These are phyloP conservation scores for Aureobasidium lini DNA, from an alignment of 2,329 filamentous ascomycete genomes.

Conservation along the genomic window DNA sequence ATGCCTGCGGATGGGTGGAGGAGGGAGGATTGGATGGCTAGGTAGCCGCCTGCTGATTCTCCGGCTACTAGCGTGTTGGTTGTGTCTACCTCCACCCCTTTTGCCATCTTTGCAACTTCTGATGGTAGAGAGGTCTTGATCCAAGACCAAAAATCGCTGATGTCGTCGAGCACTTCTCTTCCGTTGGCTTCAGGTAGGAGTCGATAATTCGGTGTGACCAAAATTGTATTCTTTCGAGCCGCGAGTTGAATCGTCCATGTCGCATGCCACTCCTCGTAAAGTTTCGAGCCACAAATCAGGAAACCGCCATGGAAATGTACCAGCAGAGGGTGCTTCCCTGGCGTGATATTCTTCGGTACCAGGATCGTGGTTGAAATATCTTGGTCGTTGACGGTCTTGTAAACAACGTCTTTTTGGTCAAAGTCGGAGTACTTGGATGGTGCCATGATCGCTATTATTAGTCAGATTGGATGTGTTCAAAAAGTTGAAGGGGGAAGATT, in stretches of 20 bases:
- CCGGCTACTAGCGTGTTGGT: slow-evolving; percentile 26
- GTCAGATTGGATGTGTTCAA: background rate
- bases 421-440: slow-evolving; percentile 31
- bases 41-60: slow-evolving; percentile 34
- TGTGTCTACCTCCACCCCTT: slow-evolving; percentile 21
- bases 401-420: slow-evolving; percentile 32
- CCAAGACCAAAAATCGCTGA: slow-evolving; percentile 45
- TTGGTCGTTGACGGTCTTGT: slow-evolving; percentile 35
- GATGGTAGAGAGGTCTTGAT: slow-evolving; percentile 17
- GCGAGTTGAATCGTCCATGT: slow-evolving; percentile 33
- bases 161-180: slow-evolving; percentile 40
- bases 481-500: background rate
- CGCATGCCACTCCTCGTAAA: slow-evolving; percentile 9
- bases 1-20: slow-evolving; percentile 17
- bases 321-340: slow-evolving; percentile 31
- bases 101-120: slow-evolving; percentile 15
- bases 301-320: slow-evolving; percentile 41
- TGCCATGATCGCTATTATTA: background rate
- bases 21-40: slow-evolving; percentile 28
- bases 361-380: slow-evolving; percentile 32
- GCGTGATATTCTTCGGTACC: slow-evolving; percentile 30
- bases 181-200: slow-evolving; percentile 44
- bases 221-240: slow-evolving; percentile 35
- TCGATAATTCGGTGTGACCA: slow-evolving; percentile 44
- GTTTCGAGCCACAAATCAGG: slow-evolving; percentile 25